Evolutionary conservation across 2,329 filamentous ascomycete species (phyloP).

Genomic region (Colletotrichum cereale): DNA sequence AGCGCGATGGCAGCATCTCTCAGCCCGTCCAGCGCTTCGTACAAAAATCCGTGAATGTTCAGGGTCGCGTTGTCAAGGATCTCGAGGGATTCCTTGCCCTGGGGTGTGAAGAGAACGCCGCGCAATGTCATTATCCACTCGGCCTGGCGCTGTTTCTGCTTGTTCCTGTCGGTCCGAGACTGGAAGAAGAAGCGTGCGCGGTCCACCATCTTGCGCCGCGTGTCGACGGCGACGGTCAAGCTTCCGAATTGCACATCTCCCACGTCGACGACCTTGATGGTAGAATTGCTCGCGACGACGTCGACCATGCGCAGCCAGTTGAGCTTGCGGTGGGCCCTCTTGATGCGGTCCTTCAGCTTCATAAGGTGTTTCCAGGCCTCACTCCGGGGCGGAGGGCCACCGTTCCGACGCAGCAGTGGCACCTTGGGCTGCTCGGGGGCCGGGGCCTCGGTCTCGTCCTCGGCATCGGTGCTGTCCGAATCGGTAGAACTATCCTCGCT

Average conservation of each 20-base stretch:
- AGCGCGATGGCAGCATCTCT: conserved; percentile 90
- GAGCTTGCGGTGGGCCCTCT: conserved; percentile 86
- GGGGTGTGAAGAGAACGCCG: conserved; percentile 89
- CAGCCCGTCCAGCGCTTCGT: conserved; percentile 86
- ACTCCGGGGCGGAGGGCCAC: conserved; percentile 62
- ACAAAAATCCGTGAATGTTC: conserved; percentile 92
- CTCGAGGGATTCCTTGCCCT: conserved; percentile 87
- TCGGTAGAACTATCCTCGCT: conserved; percentile 48
- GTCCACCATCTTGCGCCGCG: conserved; percentile 90
- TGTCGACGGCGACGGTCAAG: conserved; percentile 89
- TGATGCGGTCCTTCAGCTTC: conserved; percentile 84
- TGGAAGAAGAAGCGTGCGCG: conserved; percentile 90
- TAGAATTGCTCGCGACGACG: conserved; percentile 84
- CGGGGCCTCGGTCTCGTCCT: conserved; percentile 32
- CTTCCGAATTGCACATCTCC: conserved; percentile 88
- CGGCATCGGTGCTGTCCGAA: conserved; percentile 44
- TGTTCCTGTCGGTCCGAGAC: conserved; percentile 70
- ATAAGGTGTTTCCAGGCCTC: conserved; percentile 86
- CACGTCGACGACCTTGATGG: conserved; percentile 81
- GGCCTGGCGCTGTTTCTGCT: conserved; percentile 75
- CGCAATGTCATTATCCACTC: conserved; percentile 93
- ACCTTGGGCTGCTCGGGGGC: conserved; percentile 32
- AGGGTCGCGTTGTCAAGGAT: conserved; percentile 88
- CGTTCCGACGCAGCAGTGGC: conserved; percentile 45
- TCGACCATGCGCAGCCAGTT: conserved; percentile 92